Percentiles rank a stretch among this genome's conserved stretches.
Evolutionary conservation across 2,329 filamentous ascomycete species (phyloP).

Genomic region (Chalaropsis thielavioides): DNA sequence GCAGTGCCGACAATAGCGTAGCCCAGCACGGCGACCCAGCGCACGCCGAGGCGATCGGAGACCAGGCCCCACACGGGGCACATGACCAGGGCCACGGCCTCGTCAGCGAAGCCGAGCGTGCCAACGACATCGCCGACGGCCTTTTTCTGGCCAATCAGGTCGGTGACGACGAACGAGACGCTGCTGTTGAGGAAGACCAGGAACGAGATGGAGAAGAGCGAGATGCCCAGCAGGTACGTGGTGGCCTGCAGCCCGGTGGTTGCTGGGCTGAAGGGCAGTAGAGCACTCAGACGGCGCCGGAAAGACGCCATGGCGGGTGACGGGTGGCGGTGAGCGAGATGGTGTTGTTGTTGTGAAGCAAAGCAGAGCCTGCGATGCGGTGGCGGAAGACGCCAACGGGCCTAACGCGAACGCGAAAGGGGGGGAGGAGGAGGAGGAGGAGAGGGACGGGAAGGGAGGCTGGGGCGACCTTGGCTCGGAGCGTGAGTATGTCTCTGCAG

Average conservation of each 20-base stretch:
- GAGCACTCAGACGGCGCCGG: slow-evolving; percentile 23
- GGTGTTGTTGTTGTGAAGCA: neutral
- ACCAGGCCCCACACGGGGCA: slow-evolving; percentile 68
- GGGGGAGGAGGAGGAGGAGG: neutral
- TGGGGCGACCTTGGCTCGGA: neutral
- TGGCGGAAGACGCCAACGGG: neutral
- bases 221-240: slow-evolving; percentile 68
- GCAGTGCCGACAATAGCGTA: slow-evolving; percentile 69
- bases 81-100: slow-evolving; percentile 65
- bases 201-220: slow-evolving; percentile 76
- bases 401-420: neutral
- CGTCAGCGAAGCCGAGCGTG: slow-evolving; percentile 72
- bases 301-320: slow-evolving; percentile 26
- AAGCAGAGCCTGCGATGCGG: neutral
- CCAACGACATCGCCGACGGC: slow-evolving; percentile 68
- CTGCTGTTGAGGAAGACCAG: slow-evolving; percentile 80
- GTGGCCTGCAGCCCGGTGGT: slow-evolving; percentile 49
- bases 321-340: neutral
- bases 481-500: too few species aligned
- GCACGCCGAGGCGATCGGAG: slow-evolving; percentile 62
- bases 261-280: slow-evolving; percentile 43
- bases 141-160: slow-evolving; percentile 59
- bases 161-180: slow-evolving; percentile 72
- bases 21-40: slow-evolving; percentile 58
- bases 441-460: neutral